Conservation (phyloP, 148 eudicot species). For the Beta vulgaris region DNA sequence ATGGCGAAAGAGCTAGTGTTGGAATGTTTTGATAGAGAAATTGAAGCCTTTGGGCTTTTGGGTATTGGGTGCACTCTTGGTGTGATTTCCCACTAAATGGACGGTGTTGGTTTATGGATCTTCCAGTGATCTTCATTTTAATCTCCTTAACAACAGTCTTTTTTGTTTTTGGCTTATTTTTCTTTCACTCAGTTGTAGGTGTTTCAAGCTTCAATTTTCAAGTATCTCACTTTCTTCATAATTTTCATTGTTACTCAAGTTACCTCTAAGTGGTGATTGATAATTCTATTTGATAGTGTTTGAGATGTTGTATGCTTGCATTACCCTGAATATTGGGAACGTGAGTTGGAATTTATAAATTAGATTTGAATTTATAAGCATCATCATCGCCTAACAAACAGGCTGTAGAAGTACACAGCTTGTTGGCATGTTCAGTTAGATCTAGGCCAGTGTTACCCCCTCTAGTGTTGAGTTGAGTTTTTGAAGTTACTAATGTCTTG, state of each 20-base stretch:
- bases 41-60: not conserved
- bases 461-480: not conserved
- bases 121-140: not conserved
- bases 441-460: not conserved
- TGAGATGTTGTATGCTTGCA: no score
- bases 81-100: not conserved
- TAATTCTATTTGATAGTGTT: no score
- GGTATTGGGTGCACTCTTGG: not conserved
- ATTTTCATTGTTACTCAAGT: no score
- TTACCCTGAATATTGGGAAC: no score
- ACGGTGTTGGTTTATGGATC: not conserved
- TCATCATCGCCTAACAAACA: no score
- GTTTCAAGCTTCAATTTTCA: not conserved
- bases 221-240: no score
- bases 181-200: not conserved
- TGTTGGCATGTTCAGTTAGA: not conserved
- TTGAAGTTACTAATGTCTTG: not conserved
- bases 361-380: no score
- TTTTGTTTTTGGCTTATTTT: not conserved
- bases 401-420: not conserved
- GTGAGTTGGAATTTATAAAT: no score
- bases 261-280: no score
- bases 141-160: not conserved
- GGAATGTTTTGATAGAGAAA: not conserved
- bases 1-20: not conserved